Conservation (phyloP, 495 filamentous ascomycete species). For the Penicillium pancosmium region DNA sequence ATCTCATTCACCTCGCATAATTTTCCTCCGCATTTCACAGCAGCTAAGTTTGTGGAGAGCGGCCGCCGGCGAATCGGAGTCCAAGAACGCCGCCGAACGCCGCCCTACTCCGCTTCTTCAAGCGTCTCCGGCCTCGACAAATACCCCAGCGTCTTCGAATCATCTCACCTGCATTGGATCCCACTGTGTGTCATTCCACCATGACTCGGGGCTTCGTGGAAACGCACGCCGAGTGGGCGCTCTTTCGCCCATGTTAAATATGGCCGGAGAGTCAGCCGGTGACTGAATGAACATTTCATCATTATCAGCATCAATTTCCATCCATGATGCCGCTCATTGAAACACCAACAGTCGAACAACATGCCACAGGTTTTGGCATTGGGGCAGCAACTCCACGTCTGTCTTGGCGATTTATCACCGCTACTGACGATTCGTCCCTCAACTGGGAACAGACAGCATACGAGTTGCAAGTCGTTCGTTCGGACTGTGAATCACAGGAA, state of each 20-base stretch:
- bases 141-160: neutral
- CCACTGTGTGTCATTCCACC: neutral
- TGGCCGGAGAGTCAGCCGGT: neutral
- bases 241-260: neutral
- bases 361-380: neutral
- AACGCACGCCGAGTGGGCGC: neutral
- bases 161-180: neutral
- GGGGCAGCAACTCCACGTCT: neutral
- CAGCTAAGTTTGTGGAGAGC: neutral
- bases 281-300: neutral
- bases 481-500: neutral
- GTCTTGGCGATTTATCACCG: neutral
- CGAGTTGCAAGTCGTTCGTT: constrained; percentile 11
- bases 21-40: neutral
- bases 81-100: neutral
- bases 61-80: neutral
- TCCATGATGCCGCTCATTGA: neutral
- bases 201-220: neutral
- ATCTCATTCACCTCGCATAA: neutral
- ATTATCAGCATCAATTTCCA: neutral
- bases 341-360: neutral
- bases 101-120: neutral
- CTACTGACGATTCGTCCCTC: neutral
- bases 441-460: constrained; percentile 10
- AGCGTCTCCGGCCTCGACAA: neutral